Percentiles rank a stretch among this genome's conserved stretches.
Evolutionary conservation across 129 eudicot species (phyloP).

Genomic region (Ambrosia artemisiifolia): DNA sequence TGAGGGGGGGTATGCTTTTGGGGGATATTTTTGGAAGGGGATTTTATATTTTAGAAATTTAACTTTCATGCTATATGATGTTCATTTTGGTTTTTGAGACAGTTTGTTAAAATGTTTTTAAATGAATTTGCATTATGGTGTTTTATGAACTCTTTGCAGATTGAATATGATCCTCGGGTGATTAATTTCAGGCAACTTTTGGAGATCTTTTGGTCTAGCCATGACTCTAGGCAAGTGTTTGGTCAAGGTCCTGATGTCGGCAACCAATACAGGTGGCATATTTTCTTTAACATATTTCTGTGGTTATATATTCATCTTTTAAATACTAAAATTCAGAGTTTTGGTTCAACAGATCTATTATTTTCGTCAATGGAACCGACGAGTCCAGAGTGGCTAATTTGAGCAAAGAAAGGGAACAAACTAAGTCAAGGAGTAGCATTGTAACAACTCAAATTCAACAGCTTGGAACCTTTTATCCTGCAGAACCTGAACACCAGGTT

Average conservation of each 20-base stretch:
- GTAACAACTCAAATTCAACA: slow-evolving; percentile 91
- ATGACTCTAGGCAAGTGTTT: slow-evolving; percentile 94
- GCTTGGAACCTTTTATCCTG: slow-evolving; percentile 70
- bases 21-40: neutral
- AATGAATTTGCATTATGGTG: slow-evolving; percentile 32
- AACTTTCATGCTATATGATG: neutral
- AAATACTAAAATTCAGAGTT: neutral
- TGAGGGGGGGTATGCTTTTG: neutral
- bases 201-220: slow-evolving; percentile 97
- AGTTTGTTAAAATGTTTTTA: neutral
- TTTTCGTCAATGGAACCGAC: slow-evolving; percentile 81
- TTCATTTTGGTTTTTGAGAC: neutral
- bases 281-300: neutral
- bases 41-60: neutral
- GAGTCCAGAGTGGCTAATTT: slow-evolving; percentile 80
- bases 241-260: slow-evolving; percentile 99
- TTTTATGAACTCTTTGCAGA: slow-evolving; percentile 46
- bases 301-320: neutral
- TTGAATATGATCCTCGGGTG: slow-evolving; percentile 88
- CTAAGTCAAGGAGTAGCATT: slow-evolving; percentile 63
- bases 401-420: slow-evolving; percentile 95
- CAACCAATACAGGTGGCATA: slow-evolving; percentile 73
- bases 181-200: slow-evolving; percentile 79
- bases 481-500: slow-evolving; percentile 98
- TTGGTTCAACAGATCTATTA: slow-evolving; percentile 66